Percentiles rank a stretch among this genome's conserved stretches.
Conservation (phyloP, 2,329 filamentous ascomycete species). For the Sporothrix inflata region DNA sequence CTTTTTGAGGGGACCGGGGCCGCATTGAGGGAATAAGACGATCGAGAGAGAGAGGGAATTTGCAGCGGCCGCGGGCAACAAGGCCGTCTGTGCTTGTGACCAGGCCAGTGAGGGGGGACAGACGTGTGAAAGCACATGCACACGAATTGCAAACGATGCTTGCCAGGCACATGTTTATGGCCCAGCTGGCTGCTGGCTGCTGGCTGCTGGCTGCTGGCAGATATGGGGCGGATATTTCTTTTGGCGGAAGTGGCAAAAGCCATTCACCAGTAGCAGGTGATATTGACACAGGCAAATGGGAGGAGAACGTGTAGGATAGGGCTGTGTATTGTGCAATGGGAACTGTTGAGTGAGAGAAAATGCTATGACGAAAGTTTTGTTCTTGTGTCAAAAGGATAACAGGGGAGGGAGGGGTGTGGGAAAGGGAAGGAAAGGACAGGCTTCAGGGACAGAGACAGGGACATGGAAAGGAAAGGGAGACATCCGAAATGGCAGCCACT, state of each 20-base stretch:
- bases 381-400: not conserved
- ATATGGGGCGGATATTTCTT: not conserved
- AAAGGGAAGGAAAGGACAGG: not conserved
- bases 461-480: not conserved
- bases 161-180: not conserved
- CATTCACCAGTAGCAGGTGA: not conserved
- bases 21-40: conserved; percentile 7
- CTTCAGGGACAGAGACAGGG: too few relatives aligned
- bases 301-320: not conserved
- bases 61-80: not conserved
- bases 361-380: conserved; percentile 13
- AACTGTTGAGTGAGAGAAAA: not conserved
- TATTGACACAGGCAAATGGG: not conserved
- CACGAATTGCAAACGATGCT: not conserved
- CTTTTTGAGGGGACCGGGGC: not conserved
- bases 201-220: not conserved
- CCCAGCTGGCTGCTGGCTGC: not conserved
- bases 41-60: not conserved
- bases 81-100: not conserved
- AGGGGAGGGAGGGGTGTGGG: conserved; percentile 6
- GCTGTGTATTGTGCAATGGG: not conserved
- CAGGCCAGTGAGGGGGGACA: too few relatives aligned
- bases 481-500: too few relatives aligned
- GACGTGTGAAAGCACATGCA: not conserved
- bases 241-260: conserved; percentile 13